Base-by-base conservation (phyloP, 2,329 filamentous ascomycete genomes). In the Colletotrichum viniferum region DNA sequence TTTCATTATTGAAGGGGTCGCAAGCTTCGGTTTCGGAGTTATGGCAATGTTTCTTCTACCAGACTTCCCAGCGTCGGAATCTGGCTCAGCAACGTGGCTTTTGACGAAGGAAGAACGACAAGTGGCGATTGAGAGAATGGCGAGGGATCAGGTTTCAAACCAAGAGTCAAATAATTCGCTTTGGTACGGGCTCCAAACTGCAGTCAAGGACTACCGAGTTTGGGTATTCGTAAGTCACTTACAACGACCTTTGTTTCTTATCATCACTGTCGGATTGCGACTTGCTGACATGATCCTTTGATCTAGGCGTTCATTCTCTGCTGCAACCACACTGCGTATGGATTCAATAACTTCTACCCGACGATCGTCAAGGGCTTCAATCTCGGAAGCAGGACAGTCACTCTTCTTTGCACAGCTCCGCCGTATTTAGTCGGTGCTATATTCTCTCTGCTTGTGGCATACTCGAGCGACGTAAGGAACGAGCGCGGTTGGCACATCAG, bases 291-390 rank as follows among this genome's bases (percentile, higher is more conserved):
- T 14, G 3, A 3, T 2, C 3, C 12, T 34, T 14, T 18, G 5
- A 21, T 14, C 5, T 30, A 76, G 70, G 63, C 63, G 2, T 55
- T 67, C 14, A 77, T 79, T 75, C 76, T 78, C 18, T 77, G 75
- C 43, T 64, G 74, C 60, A 77, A 79, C 34, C 78, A 78, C 21
- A 74, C 60, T 24, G 76, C 78, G 0, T 80, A 79, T 21, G 77
- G 77, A 18, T 80, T 80, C 61, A 76, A 79, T 55, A 79, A 72
- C 68, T 80, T 80, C 71, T 80, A 78, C 69, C 77, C 77, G 1
- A 79, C 72, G 1, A 79, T 80, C 36, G 77, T 80, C 58, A 85
- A 86, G 68, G 90, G 43, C 6, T 56, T 67, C 28, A 67, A 67
- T 18, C 43, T 67, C 4, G 32, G 69, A 60, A 34, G 85, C 30